phyloP scores from a whole-genome alignment of 495 filamentous ascomycete species.

The Penicillium nucicola region DNA sequence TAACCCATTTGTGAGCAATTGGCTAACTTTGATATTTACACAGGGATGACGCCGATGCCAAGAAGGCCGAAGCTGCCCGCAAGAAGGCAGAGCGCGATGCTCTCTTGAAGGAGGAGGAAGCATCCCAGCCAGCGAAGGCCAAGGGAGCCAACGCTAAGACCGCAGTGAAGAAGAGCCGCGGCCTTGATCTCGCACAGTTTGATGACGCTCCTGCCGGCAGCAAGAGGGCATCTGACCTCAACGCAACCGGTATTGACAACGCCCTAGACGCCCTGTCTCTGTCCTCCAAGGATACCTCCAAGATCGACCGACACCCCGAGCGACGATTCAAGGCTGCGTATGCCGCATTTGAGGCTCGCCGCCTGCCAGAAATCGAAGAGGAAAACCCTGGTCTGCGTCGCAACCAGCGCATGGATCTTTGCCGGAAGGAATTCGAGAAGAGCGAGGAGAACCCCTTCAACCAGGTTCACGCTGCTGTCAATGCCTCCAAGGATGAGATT shows the following conservation, averaged over 20 bases:
- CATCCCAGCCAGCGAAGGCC: conserved; percentile 51
- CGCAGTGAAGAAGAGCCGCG: conserved; percentile 62
- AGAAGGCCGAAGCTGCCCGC: conserved; percentile 78
- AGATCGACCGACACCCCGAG: conserved; percentile 85
- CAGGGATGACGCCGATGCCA: conserved; percentile 80
- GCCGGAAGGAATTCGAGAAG: conserved; percentile 88
- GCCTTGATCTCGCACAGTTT: conserved; percentile 68
- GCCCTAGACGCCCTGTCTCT: conserved; percentile 79
- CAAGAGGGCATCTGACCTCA: conserved; percentile 54
- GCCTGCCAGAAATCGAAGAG: conserved; percentile 77
- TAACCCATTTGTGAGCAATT: not conserved
- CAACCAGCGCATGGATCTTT: conserved; percentile 74
- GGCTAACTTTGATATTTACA: conserved; percentile 15
- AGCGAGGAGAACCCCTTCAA: conserved; percentile 93
- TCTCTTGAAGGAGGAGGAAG: conserved; percentile 79
- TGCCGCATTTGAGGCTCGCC: conserved; percentile 78
- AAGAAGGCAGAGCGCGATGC: conserved; percentile 90
- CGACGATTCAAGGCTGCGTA: conserved; percentile 84
- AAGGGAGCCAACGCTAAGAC: conserved; percentile 61
- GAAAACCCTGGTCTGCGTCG: conserved; percentile 75
- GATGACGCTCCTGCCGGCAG: conserved; percentile 45
- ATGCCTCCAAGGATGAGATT: conserved; percentile 78
- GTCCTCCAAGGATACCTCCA: conserved; percentile 49
- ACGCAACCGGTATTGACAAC: conserved; percentile 85
- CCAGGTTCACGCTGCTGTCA: conserved; percentile 67